These are phyloP conservation scores for Hapsidospora chrysogenum DNA, from an alignment of 495 filamentous ascomycete genomes.

Conservation along the genomic window DNA sequence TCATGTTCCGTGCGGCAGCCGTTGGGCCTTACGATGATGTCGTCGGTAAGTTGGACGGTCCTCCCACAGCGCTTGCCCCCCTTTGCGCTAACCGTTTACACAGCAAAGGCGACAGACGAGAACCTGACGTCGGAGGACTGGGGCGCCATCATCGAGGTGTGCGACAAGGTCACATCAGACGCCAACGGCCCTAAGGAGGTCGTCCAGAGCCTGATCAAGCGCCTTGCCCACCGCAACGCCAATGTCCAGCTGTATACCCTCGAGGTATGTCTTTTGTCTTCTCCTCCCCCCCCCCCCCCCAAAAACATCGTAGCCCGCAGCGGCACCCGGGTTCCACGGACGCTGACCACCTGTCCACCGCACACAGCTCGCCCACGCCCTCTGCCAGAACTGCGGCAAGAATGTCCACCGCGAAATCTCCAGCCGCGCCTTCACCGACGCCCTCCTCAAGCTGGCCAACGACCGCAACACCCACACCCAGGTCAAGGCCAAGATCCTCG, in stretches of 20 bases:
- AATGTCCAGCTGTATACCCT: slow-evolving; percentile 99
- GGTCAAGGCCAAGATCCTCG: slow-evolving; percentile 92
- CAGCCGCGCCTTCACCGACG: slow-evolving; percentile 90
- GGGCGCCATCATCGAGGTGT: slow-evolving; percentile 97
- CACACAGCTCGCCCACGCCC: slow-evolving; percentile 66
- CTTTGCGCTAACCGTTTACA: background rate
- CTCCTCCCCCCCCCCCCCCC: background rate
- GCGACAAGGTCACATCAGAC: slow-evolving; percentile 63
- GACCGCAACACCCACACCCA: slow-evolving; percentile 93
- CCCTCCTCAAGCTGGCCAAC: slow-evolving; percentile 72
- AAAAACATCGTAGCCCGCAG: background rate
- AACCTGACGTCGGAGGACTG: slow-evolving; percentile 97
- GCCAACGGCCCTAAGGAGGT: slow-evolving; percentile 67
- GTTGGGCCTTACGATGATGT: slow-evolving; percentile 32
- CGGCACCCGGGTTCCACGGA: background rate
- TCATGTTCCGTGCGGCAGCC: slow-evolving; percentile 35
- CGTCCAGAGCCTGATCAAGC: slow-evolving; percentile 86
- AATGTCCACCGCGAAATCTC: slow-evolving; percentile 88
- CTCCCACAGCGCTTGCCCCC: background rate
- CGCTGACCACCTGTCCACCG: background rate
- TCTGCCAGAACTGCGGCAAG: slow-evolving; percentile 87
- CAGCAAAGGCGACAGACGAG: slow-evolving; percentile 97
- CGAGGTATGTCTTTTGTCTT: slow-evolving; percentile 40
- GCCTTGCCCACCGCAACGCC: slow-evolving; percentile 90
- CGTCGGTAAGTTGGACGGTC: slow-evolving; percentile 25